These are phyloP conservation scores for Gynochthodes officinalis DNA, from an alignment of 257 asterid genomes.

Conservation along the genomic window DNA sequence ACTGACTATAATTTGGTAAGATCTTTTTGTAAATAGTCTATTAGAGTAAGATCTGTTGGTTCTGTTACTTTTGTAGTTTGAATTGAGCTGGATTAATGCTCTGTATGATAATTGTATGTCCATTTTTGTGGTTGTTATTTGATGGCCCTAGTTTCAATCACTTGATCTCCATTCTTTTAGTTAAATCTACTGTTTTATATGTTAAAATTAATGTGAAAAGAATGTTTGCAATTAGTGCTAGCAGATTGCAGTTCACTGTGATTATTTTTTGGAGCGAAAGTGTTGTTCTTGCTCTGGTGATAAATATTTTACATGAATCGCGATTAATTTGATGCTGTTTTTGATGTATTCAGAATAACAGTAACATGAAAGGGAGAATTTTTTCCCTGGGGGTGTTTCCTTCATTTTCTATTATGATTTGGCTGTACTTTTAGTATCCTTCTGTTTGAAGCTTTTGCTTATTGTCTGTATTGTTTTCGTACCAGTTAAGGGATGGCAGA, in stretches of 20 bases:
- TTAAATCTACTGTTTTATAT: constrained; percentile 20
- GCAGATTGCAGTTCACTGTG: background rate
- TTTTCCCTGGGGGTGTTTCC: background rate
- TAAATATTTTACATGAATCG: background rate
- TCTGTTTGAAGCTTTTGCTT: background rate
- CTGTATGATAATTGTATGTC: background rate
- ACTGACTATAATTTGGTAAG: background rate
- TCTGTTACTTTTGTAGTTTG: background rate
- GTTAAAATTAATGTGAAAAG: background rate
- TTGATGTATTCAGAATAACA: background rate
- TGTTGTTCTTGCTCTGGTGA: background rate
- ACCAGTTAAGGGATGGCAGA: constrained; percentile 34
- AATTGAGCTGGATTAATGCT: background rate
- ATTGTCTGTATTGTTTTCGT: background rate
- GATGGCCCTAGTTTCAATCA: background rate
- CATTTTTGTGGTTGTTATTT: background rate
- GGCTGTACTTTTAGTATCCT: background rate
- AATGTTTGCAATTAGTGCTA: background rate
- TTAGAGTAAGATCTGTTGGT: constrained; percentile 19
- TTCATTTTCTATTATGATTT: background rate
- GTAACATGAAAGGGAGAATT: background rate
- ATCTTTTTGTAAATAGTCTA: background rate
- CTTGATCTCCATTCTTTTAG: constrained; percentile 12
- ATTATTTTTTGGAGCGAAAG: background rate
- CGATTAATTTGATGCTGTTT: background rate